phyloP scores from a whole-genome alignment of 345 rosid genomes.

The Lumnitzera littorea region DNA sequence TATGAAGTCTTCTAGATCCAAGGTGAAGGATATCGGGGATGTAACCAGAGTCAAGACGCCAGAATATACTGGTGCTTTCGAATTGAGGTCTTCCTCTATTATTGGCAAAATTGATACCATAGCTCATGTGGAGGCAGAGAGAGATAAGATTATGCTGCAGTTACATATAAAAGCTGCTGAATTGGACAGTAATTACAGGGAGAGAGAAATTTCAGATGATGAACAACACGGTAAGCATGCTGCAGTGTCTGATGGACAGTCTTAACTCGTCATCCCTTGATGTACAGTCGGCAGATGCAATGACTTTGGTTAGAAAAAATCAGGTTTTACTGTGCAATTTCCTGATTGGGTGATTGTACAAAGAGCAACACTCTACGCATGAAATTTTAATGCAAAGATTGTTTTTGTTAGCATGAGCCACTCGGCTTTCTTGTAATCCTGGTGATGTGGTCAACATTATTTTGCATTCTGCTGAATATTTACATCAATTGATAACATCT shows the following conservation, averaged over 20 bases:
- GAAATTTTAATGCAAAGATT: conserved; percentile 73
- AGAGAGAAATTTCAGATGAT: conserved; percentile 17
- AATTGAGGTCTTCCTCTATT: conserved; percentile 22
- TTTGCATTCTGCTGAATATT: conserved; percentile 51
- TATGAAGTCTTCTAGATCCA: conserved; percentile 38
- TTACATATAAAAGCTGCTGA: too few species aligned
- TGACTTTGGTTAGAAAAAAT: conserved; percentile 74
- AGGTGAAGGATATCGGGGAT: conserved; percentile 19
- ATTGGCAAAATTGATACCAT: too few species aligned
- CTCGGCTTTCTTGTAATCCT: conserved; percentile 51
- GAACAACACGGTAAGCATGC: conserved; percentile 17
- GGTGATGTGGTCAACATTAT: conserved; percentile 53
- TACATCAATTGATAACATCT: conserved; percentile 44
- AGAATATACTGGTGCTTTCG: conserved; percentile 21
- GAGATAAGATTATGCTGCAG: too few species aligned
- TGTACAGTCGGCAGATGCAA: conserved; percentile 49
- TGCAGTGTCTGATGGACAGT: conserved; percentile 37
- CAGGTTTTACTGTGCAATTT: conserved; percentile 57
- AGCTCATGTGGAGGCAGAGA: too few species aligned
- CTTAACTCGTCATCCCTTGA: conserved; percentile 45
- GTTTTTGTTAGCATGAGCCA: conserved; percentile 58
- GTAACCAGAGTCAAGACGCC: conserved; percentile 13
- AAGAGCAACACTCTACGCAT: conserved; percentile 54
- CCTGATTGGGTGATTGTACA: conserved; percentile 47
- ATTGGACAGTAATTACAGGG: too few species aligned